Base-by-base conservation (phyloP, 1,284 basidiomycete species). In the Tilletia caries region DNA sequence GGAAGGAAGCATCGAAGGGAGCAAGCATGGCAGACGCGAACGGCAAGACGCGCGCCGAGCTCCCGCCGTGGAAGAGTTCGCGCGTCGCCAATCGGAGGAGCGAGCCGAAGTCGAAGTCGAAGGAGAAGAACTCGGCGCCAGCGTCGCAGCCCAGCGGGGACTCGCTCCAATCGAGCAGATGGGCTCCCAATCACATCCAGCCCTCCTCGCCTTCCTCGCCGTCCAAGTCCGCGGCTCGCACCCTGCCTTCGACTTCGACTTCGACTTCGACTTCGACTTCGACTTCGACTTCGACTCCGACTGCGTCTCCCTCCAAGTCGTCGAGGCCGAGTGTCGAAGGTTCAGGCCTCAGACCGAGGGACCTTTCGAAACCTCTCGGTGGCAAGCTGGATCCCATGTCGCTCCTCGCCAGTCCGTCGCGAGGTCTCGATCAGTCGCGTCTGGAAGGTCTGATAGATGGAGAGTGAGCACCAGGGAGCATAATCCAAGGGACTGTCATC, bases 371-470 rank as follows among this genome's bases (percentile, higher is more conserved):
- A 2, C 71, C 73, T 2, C 65, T 76, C 1, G 75, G 73, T 13
- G 73, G 73, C 27, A 73, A 74, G 18, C 66, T 76, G 23, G 71
- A 76, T 48, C 67, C 71, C 6, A 67, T 76, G 15, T 68, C 73
- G 0, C 70, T 76, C 8, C 73, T 76, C 29, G 75, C 75, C 3
- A 75, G 73, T 0, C 75, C 75, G 33, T 71, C 70, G 0, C 71
- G 75, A 5, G 75, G 75, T 1, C 68, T 74, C 32, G 75, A 76
- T 34, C n/a, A 6, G n/a, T 18, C 20, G 73, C 70, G 0, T 69
- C 66, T 27, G 70, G 73, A 70, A 69, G 73, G 32, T 15, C 44
- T 66, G 5, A 20, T 66, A 3, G 64, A 66, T 27, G 23, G 37
- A 23, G 32, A 66, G 33, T 32, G 54, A 60, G 54, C 29, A 34